Evolutionary conservation across 1,284 basidiomycete genomes (phyloP).

Genomic region (Cryptococcus sp.): DNA sequence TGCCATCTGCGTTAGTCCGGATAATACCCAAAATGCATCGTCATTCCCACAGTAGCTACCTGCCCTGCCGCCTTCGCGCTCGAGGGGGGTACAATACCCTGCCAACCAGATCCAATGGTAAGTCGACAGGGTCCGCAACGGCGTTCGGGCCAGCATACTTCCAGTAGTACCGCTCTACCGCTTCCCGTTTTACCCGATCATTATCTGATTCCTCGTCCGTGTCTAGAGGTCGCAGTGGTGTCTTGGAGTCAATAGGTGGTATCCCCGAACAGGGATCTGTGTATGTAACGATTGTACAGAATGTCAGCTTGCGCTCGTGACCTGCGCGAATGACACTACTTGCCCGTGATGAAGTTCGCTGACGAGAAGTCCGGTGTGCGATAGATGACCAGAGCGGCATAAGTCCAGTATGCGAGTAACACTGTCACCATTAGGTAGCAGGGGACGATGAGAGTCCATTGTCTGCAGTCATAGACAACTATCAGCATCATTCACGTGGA

Average conservation of each 20-base stretch:
- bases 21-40: slow-evolving; percentile 5
- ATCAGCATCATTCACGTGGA: not conserved
- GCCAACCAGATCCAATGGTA: slow-evolving; percentile 78
- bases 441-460: slow-evolving; percentile 83
- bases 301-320: too few relatives aligned
- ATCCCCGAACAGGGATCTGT: slow-evolving; percentile 19
- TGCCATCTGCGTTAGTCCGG: too few relatives aligned
- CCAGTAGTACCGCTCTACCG: slow-evolving; percentile 31
- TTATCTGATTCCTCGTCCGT: not conserved
- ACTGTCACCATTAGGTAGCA: slow-evolving; percentile 72
- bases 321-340: slow-evolving; percentile 15
- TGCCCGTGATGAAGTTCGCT: slow-evolving; percentile 66
- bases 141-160: slow-evolving; percentile 51
- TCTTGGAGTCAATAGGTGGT: not conserved
- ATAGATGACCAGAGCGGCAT: slow-evolving; percentile 71
- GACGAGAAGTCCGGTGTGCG: slow-evolving; percentile 71
- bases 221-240: not conserved
- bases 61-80: slow-evolving; percentile 1
- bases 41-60: not conserved
- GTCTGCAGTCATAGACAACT: slow-evolving; percentile 55
- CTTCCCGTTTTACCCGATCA: not conserved
- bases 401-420: slow-evolving; percentile 74
- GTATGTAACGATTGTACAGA: not conserved
- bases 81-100: slow-evolving; percentile 61
- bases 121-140: slow-evolving; percentile 70